phyloP scores from a whole-genome alignment of 1,139 yeast species.

The Yamadazyma triangularis region DNA sequence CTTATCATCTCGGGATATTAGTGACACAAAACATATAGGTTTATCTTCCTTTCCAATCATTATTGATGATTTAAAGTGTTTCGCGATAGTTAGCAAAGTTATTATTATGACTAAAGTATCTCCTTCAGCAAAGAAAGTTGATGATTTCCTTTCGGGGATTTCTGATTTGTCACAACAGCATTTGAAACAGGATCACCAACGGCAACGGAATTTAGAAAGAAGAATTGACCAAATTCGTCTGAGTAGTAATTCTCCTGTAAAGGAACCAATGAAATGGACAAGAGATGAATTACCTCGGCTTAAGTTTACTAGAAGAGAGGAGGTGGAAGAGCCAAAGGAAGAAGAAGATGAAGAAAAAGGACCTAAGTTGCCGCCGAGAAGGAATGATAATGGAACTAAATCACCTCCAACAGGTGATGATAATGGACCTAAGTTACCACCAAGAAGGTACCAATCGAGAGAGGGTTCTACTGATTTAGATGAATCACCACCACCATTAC shows the following conservation, averaged over 20 bases:
- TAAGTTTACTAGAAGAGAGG: conserved; percentile 4
- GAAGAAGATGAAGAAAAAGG: conserved; percentile 1
- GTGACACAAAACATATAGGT: conserved; percentile 41
- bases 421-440: conserved; percentile 1
- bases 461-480: conserved; percentile 1
- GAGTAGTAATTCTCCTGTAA: background rate
- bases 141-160: conserved; percentile 11
- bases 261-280: background rate
- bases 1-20: conserved; percentile 51
- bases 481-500: conserved; percentile 1
- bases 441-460: conserved; percentile 1
- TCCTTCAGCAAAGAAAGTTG: conserved; percentile 11
- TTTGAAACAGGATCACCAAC: conserved; percentile 9
- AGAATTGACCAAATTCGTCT: conserved; percentile 2
- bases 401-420: conserved; percentile 1
- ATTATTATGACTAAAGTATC: conserved; percentile 6
- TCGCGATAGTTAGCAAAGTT: background rate
- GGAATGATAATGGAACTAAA: conserved; percentile 1
- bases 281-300: conserved; percentile 5
- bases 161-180: conserved; percentile 12
- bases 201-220: conserved; percentile 9
- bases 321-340: conserved; percentile 3
- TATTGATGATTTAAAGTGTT: background rate
- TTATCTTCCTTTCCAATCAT: conserved; percentile 10
- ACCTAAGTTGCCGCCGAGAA: conserved; percentile 3